These are phyloP conservation scores for Pestalotiopsis sp. DNA, from an alignment of 2,329 filamentous ascomycete genomes.

Conservation along the genomic window DNA sequence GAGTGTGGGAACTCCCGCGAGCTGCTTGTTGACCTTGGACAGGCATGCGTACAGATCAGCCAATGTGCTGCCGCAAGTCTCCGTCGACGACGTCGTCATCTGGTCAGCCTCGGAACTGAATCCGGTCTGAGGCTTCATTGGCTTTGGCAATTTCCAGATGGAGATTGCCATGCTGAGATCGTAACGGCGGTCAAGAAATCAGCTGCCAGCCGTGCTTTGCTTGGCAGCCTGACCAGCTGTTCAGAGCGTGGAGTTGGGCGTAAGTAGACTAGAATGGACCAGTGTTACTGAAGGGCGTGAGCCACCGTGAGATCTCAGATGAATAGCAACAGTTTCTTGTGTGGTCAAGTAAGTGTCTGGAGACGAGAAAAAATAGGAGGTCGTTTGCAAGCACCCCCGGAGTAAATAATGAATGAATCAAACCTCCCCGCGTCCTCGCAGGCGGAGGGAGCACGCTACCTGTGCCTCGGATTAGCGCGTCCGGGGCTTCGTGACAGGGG, in stretches of 20 bases:
- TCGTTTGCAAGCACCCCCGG: neutral
- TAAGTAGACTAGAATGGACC: too few species aligned
- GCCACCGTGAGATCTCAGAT: too few species aligned
- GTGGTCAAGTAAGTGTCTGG: too few species aligned
- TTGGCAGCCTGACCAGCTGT: too few species aligned
- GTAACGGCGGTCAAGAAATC: too few species aligned
- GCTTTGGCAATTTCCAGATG: neutral
- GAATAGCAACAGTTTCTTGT: too few species aligned
- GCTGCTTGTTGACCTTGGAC: neutral
- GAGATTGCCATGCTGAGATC: neutral
- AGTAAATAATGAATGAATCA: neutral
- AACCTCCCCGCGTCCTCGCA: neutral
- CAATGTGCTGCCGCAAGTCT: neutral
- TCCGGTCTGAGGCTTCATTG: neutral
- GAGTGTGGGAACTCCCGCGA: neutral
- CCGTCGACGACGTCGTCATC: neutral
- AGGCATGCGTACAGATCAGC: constrained; percentile 1
- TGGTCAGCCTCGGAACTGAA: neutral
- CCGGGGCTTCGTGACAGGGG: neutral
- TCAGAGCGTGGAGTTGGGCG: too few species aligned
- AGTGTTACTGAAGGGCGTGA: too few species aligned
- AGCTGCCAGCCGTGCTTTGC: too few species aligned
- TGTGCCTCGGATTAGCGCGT: constrained; percentile 1
- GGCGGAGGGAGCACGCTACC: neutral
- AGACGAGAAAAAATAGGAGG: neutral